Conservation (phyloP, 1,284 basidiomycete genomes). For the Phlebopus sp. region DNA sequence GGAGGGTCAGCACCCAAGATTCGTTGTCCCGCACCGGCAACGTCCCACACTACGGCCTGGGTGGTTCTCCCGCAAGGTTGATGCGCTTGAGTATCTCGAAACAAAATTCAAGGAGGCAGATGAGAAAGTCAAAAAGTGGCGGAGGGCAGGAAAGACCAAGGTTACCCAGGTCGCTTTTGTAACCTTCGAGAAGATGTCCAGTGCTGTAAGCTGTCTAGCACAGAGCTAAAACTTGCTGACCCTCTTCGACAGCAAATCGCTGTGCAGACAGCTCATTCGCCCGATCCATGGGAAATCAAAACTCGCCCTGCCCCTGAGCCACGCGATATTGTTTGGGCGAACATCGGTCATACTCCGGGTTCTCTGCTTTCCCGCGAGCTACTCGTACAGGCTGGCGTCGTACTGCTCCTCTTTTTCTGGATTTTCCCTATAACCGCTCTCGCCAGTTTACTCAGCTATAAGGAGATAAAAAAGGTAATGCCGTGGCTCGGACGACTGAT, state of each 20-base stretch:
- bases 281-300: conserved; percentile 60
- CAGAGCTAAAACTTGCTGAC: not conserved
- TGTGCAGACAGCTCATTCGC: conserved; percentile 80
- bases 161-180: conserved; percentile 88
- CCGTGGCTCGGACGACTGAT: conserved; percentile 84
- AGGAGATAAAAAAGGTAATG: conserved; percentile 86
- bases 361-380: conserved; percentile 63
- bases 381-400: conserved; percentile 68
- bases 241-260: conserved; percentile 73
- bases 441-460: conserved; percentile 83
- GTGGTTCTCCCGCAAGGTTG: conserved; percentile 72
- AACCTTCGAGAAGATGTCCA: conserved; percentile 94
- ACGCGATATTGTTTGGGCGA: conserved; percentile 93
- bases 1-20: conserved; percentile 46
- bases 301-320: conserved; percentile 90
- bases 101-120: conserved; percentile 75
- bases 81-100: conserved; percentile 85
- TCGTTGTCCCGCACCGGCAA: conserved; percentile 71
- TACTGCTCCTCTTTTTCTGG: conserved; percentile 80
- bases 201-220: conserved; percentile 56
- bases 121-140: conserved; percentile 69
- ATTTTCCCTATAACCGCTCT: conserved; percentile 83
- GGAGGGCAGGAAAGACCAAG: conserved; percentile 68
- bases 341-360: conserved; percentile 67
- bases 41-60: conserved; percentile 68